Percentiles rank a stretch among this genome's conserved stretches.
Evolutionary conservation across 495 filamentous ascomycete genomes (phyloP).

Genomic region (Penicillium samsonianum): DNA sequence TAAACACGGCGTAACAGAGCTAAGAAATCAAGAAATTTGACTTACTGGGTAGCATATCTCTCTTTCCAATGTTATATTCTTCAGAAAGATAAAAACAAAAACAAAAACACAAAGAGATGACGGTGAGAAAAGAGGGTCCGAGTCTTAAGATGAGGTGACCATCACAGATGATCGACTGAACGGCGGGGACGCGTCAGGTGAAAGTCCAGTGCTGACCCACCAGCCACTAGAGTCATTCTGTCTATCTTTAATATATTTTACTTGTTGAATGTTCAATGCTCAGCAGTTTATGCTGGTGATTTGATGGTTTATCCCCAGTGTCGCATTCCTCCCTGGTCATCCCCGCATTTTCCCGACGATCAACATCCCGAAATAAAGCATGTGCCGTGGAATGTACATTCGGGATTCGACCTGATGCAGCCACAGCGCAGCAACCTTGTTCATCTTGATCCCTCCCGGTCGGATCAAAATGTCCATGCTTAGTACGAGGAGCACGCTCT

Average conservation of each 20-base stretch:
- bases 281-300: background rate
- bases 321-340: background rate
- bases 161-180: constrained; percentile 9
- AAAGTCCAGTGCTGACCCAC: constrained; percentile 7
- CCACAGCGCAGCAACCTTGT: background rate
- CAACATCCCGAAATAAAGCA: constrained; percentile 2
- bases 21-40: constrained; percentile 1
- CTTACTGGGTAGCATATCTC: constrained; percentile 7
- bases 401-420: constrained; percentile 5
- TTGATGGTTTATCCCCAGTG: background rate
- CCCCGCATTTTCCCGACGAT: constrained; percentile 10
- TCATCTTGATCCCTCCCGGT: background rate
- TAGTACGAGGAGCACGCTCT: background rate
- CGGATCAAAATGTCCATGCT: background rate
- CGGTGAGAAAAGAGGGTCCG: background rate
- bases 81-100: background rate
- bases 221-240: background rate
- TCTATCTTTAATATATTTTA: constrained; percentile 8
- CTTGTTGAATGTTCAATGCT: background rate
- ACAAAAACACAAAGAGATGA: background rate
- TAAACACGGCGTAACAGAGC: constrained; percentile 3
- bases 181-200: constrained; percentile 17
- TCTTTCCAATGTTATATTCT: background rate
- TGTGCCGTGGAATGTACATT: background rate
- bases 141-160: constrained; percentile 4